Evolutionary conservation across 225 moss, liverwort and hornwort genomes (phyloP), one percentile per base, ranked within the genome.

Genomic region (Antitrichia curtipendula): DNA sequence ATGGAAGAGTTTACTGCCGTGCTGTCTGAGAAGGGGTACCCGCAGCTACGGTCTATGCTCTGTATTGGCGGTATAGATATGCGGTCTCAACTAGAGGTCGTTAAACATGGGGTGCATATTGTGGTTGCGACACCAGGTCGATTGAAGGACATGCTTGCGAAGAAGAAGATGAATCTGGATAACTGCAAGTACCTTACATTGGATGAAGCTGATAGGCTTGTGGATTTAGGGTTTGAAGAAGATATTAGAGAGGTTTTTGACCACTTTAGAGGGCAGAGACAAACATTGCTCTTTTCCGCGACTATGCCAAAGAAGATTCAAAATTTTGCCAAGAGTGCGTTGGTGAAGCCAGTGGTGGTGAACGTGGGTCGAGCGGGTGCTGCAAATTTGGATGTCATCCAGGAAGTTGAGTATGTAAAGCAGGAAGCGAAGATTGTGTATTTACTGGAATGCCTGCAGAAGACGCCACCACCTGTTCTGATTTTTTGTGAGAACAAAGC

Each of bases 281-380:
- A 93, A 72, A 93, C 93, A 1, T 83, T 93, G 43, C 87, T 93
- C 6, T 93, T 93, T 89, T 93, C 93, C 28, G 93, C 93, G 12
- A 93, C 93, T 32, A 93, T 93, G 93, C 93, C 93, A 9, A 91
- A 91, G 89, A 91, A 90, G 77, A 90, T 93, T n/a, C 90, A 91
- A 38, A 90, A 89, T 77, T 91, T 93, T 84, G 93, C 93, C 41
- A 91, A 90, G 81, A 91, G 90, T 86, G 91, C 91, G 8, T 71
- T 93, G 87, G 91, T 91, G 84, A 91, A 91, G 87, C 93, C 93
- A 32, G 90, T 93, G 34, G 84, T 91, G 17, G 93, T 93, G 61
- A 93, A 91, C 62, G 93, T 93, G 27, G 93, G 93, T 63, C 88
- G 91, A 62, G 93, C 93, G 8, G 93, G 93, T 87, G 93, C 93